These are phyloP conservation scores for Diospyros lotus DNA, from an alignment of 148 eudicot genomes.

Conservation along the genomic window DNA sequence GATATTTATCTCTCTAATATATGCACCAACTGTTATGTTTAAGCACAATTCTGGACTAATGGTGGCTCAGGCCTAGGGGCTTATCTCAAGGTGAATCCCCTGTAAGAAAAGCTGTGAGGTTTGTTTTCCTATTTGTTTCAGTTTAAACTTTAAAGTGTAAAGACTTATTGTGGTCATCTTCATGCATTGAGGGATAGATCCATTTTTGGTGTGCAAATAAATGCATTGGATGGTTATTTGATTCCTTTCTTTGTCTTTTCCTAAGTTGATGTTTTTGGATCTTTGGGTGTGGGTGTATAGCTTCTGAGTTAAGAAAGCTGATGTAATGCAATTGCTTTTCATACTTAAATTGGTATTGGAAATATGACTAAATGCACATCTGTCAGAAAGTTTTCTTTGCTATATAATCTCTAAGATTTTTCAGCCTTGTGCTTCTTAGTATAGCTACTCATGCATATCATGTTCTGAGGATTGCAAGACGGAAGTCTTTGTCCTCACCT, in stretches of 20 bases:
- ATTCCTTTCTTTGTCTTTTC: too few species aligned
- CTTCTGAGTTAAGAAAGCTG: constrained; percentile 4
- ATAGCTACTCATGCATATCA: not conserved
- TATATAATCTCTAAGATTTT: not conserved
- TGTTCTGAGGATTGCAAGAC: constrained; percentile 3
- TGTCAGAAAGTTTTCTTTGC: not conserved
- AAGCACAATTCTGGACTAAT: not conserved
- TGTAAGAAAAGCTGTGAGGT: not conserved
- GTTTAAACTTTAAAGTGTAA: not conserved
- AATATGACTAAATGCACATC: not conserved
- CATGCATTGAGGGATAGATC: not conserved
- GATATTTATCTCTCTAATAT: constrained; percentile 15
- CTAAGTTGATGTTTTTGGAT: too few species aligned
- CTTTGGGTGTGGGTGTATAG: not conserved
- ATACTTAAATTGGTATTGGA: not conserved
- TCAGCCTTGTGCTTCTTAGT: not conserved
- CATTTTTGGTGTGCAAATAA: not conserved
- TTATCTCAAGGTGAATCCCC: not conserved
- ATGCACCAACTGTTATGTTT: constrained; percentile 1
- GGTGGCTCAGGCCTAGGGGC: constrained; percentile 1
- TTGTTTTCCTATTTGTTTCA: not conserved
- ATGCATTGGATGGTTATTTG: too few species aligned
- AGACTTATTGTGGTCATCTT: not conserved
- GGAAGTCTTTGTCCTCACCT: not conserved
- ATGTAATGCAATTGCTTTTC: not conserved